Evolutionary conservation across 2,329 filamentous ascomycete genomes (phyloP).

Genomic region (Monosporascus sp.): DNA sequence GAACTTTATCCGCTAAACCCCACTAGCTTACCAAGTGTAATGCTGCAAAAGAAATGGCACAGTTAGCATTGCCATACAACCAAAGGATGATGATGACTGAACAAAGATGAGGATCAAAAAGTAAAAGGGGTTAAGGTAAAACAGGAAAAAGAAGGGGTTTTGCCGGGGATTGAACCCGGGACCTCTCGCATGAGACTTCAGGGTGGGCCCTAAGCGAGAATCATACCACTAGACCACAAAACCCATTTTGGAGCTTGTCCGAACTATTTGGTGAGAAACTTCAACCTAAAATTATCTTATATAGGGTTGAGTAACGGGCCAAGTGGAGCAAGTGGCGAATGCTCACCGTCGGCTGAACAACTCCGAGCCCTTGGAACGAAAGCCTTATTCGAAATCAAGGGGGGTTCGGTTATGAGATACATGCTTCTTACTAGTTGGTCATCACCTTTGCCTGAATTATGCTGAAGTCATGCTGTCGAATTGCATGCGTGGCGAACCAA

Average conservation of each 20-base stretch:
- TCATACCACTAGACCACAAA: slow-evolving; percentile 58
- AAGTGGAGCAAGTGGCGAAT: slow-evolving; percentile 19
- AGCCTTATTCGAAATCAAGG: too few relatives aligned
- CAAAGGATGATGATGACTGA: too few relatives aligned
- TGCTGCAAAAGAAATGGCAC: too few relatives aligned
- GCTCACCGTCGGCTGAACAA: not conserved
- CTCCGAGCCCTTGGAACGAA: too few relatives aligned
- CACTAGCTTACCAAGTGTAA: too few relatives aligned
- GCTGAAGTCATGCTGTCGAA: too few relatives aligned
- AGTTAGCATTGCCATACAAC: too few relatives aligned
- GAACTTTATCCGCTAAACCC: too few relatives aligned
- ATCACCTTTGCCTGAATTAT: too few relatives aligned
- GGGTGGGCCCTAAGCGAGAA: slow-evolving; percentile 56
- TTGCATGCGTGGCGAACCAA: too few relatives aligned
- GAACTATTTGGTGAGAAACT: not conserved
- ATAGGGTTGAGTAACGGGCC: slow-evolving; percentile 23
- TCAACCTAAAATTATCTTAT: not conserved
- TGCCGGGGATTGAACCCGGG: not conserved
- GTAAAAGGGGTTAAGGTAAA: not conserved
- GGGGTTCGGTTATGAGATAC: too few relatives aligned
- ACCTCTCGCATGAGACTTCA: not conserved
- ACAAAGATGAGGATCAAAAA: not conserved
- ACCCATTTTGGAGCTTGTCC: not conserved
- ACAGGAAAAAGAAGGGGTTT: not conserved
- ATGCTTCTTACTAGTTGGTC: too few relatives aligned